phyloP scores from a whole-genome alignment of 1,284 basidiomycete species.

The Coriolopsis trogii region DNA sequence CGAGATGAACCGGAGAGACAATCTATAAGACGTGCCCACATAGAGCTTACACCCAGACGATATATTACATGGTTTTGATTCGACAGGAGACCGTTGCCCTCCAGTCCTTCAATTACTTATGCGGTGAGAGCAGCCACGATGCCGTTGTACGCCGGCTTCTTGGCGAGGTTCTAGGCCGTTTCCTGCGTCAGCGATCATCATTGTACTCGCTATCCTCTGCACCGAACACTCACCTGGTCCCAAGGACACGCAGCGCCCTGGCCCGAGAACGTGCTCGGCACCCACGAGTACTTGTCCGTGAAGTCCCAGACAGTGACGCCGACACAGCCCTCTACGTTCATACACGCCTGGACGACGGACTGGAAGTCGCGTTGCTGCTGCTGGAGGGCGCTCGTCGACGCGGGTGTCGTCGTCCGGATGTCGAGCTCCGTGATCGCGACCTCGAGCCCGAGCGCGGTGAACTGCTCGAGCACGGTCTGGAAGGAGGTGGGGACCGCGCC shows the following conservation, averaged over 20 bases:
- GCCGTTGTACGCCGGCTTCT: slow-evolving; percentile 31
- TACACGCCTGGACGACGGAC: slow-evolving; percentile 48
- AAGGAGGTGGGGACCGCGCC: slow-evolving; percentile 45
- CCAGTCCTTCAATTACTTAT: not conserved
- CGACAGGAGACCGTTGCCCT: slow-evolving; percentile 25
- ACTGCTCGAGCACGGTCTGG: slow-evolving; percentile 43
- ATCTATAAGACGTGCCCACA: no score
- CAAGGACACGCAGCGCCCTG: slow-evolving; percentile 39
- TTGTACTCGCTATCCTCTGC: no score
- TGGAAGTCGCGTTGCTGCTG: slow-evolving; percentile 55
- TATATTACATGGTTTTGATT: slow-evolving; percentile 29
- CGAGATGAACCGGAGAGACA: not conserved
- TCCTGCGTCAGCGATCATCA: slow-evolving; percentile 4
- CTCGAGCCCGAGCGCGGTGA: slow-evolving; percentile 54
- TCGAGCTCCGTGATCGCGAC: slow-evolving; percentile 61
- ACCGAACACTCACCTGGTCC: slow-evolving; percentile 28
- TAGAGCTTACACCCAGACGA: not conserved
- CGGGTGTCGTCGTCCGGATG: slow-evolving; percentile 52
- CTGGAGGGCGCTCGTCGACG: slow-evolving; percentile 44
- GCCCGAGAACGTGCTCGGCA: slow-evolving; percentile 37
- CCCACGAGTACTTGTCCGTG: slow-evolving; percentile 45
- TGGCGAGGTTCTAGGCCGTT: slow-evolving; percentile 25
- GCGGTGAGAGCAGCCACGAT: slow-evolving; percentile 26
- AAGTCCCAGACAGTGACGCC: slow-evolving; percentile 54
- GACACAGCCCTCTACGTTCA: slow-evolving; percentile 43